A percentile compares a stretch with the other conserved stretches of the same genome.
Conservation (phyloP, 2,329 filamentous ascomycete genomes). For the Fusarium subtropicale region DNA sequence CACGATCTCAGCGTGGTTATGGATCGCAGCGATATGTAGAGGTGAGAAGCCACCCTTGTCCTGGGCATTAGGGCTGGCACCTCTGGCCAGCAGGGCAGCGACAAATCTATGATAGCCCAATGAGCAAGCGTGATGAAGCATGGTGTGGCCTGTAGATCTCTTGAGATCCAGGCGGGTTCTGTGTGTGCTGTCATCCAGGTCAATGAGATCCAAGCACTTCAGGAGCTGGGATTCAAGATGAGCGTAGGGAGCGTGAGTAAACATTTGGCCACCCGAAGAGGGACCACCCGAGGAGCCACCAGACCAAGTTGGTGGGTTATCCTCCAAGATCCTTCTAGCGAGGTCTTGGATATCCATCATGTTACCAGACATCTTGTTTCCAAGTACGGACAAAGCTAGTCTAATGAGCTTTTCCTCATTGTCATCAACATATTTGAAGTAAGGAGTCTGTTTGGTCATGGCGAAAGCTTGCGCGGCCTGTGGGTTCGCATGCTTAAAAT, state of each 20-base stretch:
- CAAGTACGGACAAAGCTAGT: conserved; percentile 73
- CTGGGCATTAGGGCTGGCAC: conserved; percentile 79
- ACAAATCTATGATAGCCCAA: conserved; percentile 81
- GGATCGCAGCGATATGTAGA: conserved; percentile 83
- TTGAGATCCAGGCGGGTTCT: conserved; percentile 75
- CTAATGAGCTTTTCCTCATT: conserved; percentile 76
- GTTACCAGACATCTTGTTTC: conserved; percentile 72
- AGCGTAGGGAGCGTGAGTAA: conserved; percentile 56
- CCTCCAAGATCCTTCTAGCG: conserved; percentile 69
- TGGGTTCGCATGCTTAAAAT: conserved; percentile 68
- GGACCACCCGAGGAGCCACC: conserved; percentile 54
- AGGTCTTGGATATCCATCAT: conserved; percentile 71
- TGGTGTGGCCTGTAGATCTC: conserved; percentile 76
- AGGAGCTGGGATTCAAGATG: conserved; percentile 77
- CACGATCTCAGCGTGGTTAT: conserved; percentile 80
- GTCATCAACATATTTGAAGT: conserved; percentile 81
- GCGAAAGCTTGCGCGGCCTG: conserved; percentile 53
- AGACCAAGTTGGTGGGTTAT: conserved; percentile 62
- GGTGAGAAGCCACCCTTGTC: conserved; percentile 86
- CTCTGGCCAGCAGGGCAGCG: conserved; percentile 79
- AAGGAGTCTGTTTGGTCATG: conserved; percentile 57
- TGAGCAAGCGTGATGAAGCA: conserved; percentile 83
- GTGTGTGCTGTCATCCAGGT: conserved; percentile 78
- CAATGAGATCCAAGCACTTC: conserved; percentile 80
- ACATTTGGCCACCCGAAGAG: conserved; percentile 59